Base-by-base conservation (phyloP, 345 rosid species). In the Eucalyptus guilfoylei region DNA sequence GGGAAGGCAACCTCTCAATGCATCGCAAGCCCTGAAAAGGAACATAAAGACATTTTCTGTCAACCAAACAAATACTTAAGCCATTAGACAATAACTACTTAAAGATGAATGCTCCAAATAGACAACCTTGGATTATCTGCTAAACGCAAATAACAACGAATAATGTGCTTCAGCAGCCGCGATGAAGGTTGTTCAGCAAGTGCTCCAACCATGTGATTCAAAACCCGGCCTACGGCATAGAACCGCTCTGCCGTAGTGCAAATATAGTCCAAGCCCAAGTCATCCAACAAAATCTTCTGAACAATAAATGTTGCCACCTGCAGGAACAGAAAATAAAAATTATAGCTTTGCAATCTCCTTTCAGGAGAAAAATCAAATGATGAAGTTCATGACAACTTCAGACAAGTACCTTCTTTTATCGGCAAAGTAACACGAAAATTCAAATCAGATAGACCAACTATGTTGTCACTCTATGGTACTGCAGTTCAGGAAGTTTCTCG, bases 291-390 rank as follows among this genome's bases (percentile, higher is more conserved):
- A 89, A 98, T 98, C 93, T 98, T 98, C 88, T 97, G 99, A 88
- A 98, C 97, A 17, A 98, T 98, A 90, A 98, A 97, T 55, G 99
- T 98, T 0, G 99, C 99, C 85, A 98, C 99, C 99, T 98, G 97
- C 89, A 93, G 91, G 87, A 87, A 80, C 47, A 89, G 92, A 60
- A 52, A 62, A 50, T 62, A 76, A 40, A 76, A 30, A 76, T 42
- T 76, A 21, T 40, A 76, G 85, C 85, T 21, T 40, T 11, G 85
- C 85, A 76, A 11, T 76, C 47, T 86, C 87, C 87, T 19, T 15
- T 49, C 11, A 42, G 42, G 45, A 86, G 87, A 45, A 52, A n/a
- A 86, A 86, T 40, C 45, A 76, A 86, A 86, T 3, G 87, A 76
- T 12, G 85, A 76, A 76, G 85, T 11, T 76, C 15, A 64, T 14